A percentile compares a stretch with the other conserved stretches of the same genome.
These are phyloP conservation scores for Tulasnella sp. DNA, from an alignment of 768 basidiomycete genomes.

Conservation along the genomic window DNA sequence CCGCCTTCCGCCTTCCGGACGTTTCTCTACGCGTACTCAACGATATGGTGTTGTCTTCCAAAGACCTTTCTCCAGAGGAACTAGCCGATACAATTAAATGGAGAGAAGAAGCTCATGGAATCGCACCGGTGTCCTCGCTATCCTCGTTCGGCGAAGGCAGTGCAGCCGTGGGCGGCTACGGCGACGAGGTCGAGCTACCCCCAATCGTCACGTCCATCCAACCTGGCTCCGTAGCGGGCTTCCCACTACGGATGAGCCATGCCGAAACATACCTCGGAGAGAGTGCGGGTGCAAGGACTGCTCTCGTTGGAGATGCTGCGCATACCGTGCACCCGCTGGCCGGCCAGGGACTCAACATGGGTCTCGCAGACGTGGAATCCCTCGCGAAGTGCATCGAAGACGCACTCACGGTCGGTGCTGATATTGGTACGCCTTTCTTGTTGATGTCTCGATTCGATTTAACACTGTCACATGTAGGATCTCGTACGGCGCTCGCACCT, in stretches of 20 bases:
- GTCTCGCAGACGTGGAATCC: constrained; percentile 72
- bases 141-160: constrained; percentile 38
- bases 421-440: constrained; percentile 50
- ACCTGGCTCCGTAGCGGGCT: constrained; percentile 64
- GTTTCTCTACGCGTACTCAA: constrained; percentile 59
- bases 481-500: constrained; percentile 55
- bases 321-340: constrained; percentile 92
- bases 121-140: constrained; percentile 46
- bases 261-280: constrained; percentile 78
- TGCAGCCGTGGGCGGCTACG: constrained; percentile 26
- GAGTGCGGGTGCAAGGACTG: constrained; percentile 53
- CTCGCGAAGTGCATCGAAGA: constrained; percentile 52
- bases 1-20: constrained; percentile 75
- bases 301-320: constrained; percentile 89
- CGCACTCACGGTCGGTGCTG: constrained; percentile 52
- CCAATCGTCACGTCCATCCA: constrained; percentile 65
- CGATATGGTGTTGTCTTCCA: constrained; percentile 37
- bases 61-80: constrained; percentile 32
- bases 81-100: constrained; percentile 54
- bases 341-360: constrained; percentile 91
- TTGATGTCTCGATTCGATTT: background rate
- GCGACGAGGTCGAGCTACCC: constrained; percentile 35
- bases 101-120: constrained; percentile 59
- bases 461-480: constrained; percentile 35
- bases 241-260: constrained; percentile 80